Evolutionary conservation across 1,284 basidiomycete genomes (phyloP).

Genomic region (Vanrija sp.): DNA sequence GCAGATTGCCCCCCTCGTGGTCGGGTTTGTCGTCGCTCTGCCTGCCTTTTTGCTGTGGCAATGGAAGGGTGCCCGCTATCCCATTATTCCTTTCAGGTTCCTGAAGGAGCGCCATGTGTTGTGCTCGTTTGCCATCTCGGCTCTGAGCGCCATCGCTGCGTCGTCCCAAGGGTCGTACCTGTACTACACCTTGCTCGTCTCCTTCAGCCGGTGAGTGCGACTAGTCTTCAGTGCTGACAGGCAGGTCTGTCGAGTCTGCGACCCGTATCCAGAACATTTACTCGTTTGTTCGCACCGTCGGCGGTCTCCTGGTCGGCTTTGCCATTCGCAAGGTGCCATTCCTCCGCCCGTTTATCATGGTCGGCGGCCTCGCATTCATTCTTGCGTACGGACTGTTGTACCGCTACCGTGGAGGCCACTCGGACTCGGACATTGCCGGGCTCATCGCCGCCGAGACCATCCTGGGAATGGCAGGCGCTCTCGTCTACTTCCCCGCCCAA

Average conservation of each 20-base stretch:
- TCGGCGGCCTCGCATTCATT: slow-evolving; percentile 18
- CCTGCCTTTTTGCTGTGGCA: slow-evolving; percentile 49
- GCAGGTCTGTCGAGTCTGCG: too few relatives aligned
- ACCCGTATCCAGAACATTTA: slow-evolving; percentile 44
- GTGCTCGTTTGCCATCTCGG: slow-evolving; percentile 33
- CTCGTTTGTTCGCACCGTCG: slow-evolving; percentile 39
- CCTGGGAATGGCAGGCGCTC: slow-evolving; percentile 34
- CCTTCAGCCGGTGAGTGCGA: slow-evolving; percentile 33
- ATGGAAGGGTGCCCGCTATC: slow-evolving; percentile 29
- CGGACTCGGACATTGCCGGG: slow-evolving; percentile 21
- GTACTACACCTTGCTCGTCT: slow-evolving; percentile 44
- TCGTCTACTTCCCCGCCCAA: slow-evolving; percentile 47
- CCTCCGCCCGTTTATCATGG: slow-evolving; percentile 43
- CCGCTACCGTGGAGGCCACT: slow-evolving; percentile 42
- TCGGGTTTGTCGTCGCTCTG: slow-evolving; percentile 38
- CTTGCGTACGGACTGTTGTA: slow-evolving; percentile 45
- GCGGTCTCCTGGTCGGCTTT: slow-evolving; percentile 31
- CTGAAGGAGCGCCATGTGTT: slow-evolving; percentile 40
- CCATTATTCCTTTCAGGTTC: slow-evolving; percentile 36
- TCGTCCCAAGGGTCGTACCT: slow-evolving; percentile 44
- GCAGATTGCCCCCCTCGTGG: slow-evolving; percentile 46
- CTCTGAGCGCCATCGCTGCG: slow-evolving; percentile 42
- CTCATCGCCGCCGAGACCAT: slow-evolving; percentile 47
- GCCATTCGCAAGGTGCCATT: slow-evolving; percentile 37
- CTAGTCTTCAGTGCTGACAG: too few relatives aligned